Conservation (phyloP, 1,284 basidiomycete genomes). For the Schizophyllum amplum region DNA sequence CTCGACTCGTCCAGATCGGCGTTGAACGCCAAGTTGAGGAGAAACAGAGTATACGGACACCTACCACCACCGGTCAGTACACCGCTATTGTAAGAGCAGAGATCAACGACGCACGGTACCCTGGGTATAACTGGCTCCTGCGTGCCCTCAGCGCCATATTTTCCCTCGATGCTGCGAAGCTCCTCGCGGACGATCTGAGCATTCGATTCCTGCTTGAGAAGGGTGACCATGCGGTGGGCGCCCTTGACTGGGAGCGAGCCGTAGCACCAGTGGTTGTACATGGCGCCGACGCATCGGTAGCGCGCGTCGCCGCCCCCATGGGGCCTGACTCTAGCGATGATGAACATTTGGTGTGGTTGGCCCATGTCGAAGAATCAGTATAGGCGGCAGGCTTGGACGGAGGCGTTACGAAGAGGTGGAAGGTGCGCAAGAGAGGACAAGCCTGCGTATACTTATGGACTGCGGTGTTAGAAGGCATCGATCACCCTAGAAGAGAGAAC, state of each 20-base stretch:
- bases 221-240: conserved; percentile 23
- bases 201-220: conserved; percentile 27
- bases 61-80: neutral
- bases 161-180: conserved; percentile 19
- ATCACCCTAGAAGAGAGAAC: too few relatives aligned
- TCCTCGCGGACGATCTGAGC: conserved; percentile 28
- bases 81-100: too few relatives aligned
- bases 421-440: too few relatives aligned
- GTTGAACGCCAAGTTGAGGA: conserved; percentile 18
- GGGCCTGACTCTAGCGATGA: conserved; percentile 26
- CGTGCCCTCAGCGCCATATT: conserved; percentile 14
- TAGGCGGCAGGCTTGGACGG: too few relatives aligned
- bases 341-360: conserved; percentile 28
- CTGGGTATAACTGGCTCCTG: conserved; percentile 11
- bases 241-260: conserved; percentile 23
- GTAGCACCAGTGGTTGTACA: conserved; percentile 32
- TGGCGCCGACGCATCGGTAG: conserved; percentile 31
- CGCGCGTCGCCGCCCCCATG: conserved; percentile 13
- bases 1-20: conserved; percentile 13
- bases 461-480: too few relatives aligned
- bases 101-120: conserved; percentile 16
- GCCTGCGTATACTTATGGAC: too few relatives aligned
- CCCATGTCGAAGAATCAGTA: conserved; percentile 16
- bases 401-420: too few relatives aligned
- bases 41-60: conserved; percentile 20